A percentile compares a stretch with the other conserved stretches of the same genome.
These are phyloP conservation scores for Rhizoclosmatium sp. DNA, from an alignment of 192 early-diverging fungal genomes.

Conservation along the genomic window DNA sequence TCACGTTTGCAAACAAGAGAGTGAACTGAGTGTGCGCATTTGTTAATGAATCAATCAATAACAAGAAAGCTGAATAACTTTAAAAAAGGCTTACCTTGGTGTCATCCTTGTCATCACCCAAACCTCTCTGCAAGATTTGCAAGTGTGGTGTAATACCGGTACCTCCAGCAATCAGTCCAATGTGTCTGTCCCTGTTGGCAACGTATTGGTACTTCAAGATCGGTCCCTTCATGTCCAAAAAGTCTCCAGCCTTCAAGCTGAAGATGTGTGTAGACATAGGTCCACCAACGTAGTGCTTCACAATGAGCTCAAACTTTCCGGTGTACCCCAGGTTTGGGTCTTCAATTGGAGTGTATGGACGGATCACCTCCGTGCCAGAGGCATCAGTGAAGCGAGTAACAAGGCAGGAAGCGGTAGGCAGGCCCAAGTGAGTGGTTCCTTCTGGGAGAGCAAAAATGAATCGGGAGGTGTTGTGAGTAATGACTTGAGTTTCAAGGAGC, in stretches of 20 bases:
- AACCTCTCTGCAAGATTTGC: conserved; percentile 73
- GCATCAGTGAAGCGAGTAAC: conserved; percentile 75
- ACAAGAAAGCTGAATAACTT: conserved; percentile 43
- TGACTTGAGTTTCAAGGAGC: conserved; percentile 6
- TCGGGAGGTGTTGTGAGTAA: conserved; percentile 37
- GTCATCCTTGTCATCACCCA: conserved; percentile 69
- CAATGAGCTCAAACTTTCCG: conserved; percentile 78
- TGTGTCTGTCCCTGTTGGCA: conserved; percentile 68
- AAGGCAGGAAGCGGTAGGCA: conserved; percentile 76
- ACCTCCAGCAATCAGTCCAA: conserved; percentile 86
- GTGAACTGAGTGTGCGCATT: conserved; percentile 54
- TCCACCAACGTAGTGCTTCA: conserved; percentile 79
- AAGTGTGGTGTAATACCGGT: conserved; percentile 84
- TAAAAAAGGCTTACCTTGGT: conserved; percentile 73
- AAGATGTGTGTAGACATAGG: conserved; percentile 70
- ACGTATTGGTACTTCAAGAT: conserved; percentile 72
- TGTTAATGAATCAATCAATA: background rate
- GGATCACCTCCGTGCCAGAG: conserved; percentile 61
- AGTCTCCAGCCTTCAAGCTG: conserved; percentile 72
- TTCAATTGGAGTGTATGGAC: conserved; percentile 73
- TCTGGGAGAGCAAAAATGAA: conserved; percentile 75
- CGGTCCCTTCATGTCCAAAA: conserved; percentile 83
- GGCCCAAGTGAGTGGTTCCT: conserved; percentile 66
- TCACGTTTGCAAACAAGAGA: conserved; percentile 65
- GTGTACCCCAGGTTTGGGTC: conserved; percentile 46